These are phyloP conservation scores for Pyrrhoderma lamaoense DNA, from an alignment of 1,284 basidiomycete genomes.

Conservation along the genomic window DNA sequence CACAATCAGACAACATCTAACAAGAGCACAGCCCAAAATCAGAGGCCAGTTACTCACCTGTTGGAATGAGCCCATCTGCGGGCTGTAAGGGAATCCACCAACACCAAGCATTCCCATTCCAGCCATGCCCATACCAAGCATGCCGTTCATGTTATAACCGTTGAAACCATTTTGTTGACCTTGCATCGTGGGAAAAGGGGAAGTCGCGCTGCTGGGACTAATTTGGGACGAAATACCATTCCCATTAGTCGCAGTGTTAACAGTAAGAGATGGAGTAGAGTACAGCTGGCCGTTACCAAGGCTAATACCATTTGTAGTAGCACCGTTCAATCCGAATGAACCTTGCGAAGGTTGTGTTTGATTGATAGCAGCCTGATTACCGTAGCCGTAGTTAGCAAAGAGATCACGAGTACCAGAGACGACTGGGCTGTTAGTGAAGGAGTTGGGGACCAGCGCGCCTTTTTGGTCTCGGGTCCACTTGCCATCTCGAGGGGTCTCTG, in stretches of 20 bases:
- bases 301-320: constrained; percentile 15
- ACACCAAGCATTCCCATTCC: constrained; percentile 34
- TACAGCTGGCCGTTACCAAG: constrained; percentile 43
- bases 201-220: constrained; percentile 53
- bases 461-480: constrained; percentile 76
- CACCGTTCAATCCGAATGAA: constrained; percentile 24
- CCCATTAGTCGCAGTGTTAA: constrained; percentile 58
- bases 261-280: constrained; percentile 58
- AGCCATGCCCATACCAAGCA: constrained; percentile 51
- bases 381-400: constrained; percentile 80
- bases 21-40: not conserved
- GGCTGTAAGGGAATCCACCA: constrained; percentile 58
- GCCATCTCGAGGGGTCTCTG: constrained; percentile 56
- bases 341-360: constrained; percentile 39
- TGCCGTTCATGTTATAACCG: constrained; percentile 68
- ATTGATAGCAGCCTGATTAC: constrained; percentile 57
- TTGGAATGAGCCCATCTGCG: constrained; percentile 59
- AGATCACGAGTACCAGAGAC: constrained; percentile 42
- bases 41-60: constrained; percentile 37
- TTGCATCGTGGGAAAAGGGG: constrained; percentile 32
- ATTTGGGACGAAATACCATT: constrained; percentile 44
- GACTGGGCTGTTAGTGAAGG: constrained; percentile 38
- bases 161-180: constrained; percentile 42
- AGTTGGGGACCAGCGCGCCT: constrained; percentile 76
- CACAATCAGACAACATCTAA: constrained; percentile 4